Evolutionary conservation across 139 green algal species (phyloP), one percentile per base, ranked within the genome.

Genomic region (Tetraselmis chui): DNA sequence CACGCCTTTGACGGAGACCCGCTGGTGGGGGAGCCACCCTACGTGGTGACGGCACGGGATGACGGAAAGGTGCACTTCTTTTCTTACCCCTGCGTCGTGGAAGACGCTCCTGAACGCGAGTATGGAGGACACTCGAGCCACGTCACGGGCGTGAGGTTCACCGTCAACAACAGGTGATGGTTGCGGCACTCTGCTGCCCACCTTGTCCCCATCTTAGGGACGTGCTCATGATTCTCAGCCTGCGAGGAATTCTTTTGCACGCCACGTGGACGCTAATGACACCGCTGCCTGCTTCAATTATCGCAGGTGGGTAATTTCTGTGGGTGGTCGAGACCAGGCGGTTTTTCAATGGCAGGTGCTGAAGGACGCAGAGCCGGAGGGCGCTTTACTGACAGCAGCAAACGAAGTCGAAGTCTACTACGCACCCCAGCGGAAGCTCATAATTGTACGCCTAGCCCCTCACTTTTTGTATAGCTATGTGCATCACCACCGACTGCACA

Each of bases 321-420:
- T 82, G n/a, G 82, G 82, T 2, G 82, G 82, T 1, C 82, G 77
- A 27, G 82, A 85, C 77, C 76, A 77, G 2, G 32, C 77, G 1
- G 78, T 85, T 5, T 82, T 85, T n/a, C 82, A 85, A 45, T 85
- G 82, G 82, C 29, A 27, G 22, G 82, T 85, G 31, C 23, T 79
- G 76, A 28, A 2, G 5, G 28, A 25, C 2, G 76, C 27, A 29
- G 77, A 85, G 5, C 30, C 82, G n/a, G 77, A 59, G 76, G 77
- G 58, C 23, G 67, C 45, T 5, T 18, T 67, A 18, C 18, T 67
- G 18, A 67, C 45, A 67, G 45, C 74, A 25, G 5, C 74, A 2
- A 29, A 77, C 74, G 74, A 29, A 25, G 74, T 28, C 23, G n/a
- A 77, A 25, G 74, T 29, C 74, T 31, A 81, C 77, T 59, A 59